A percentile compares a stretch with the other conserved stretches of the same genome.
phyloP scores from a whole-genome alignment of 2,329 filamentous ascomycete species.

The Neocucurbitaria cava region DNA sequence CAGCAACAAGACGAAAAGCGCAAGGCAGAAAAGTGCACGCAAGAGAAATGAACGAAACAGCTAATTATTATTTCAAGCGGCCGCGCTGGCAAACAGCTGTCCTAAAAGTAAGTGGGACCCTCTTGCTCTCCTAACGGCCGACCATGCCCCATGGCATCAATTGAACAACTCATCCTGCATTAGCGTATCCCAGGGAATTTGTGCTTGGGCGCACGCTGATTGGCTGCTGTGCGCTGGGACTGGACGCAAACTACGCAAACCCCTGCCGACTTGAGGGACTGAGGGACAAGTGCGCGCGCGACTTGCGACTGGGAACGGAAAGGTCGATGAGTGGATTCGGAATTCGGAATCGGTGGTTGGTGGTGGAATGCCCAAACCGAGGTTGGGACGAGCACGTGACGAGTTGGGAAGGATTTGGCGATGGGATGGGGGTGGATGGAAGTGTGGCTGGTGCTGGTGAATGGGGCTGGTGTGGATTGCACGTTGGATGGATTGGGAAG shows the following conservation, averaged over 20 bases:
- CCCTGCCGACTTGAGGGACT: constrained; percentile 10
- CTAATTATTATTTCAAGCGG: constrained; percentile 37
- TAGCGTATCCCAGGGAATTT: constrained; percentile 42
- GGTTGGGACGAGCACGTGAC: too few relatives aligned
- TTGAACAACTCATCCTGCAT: constrained; percentile 50
- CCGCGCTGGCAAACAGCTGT: constrained; percentile 24
- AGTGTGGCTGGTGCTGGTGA: background rate
- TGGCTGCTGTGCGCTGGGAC: constrained; percentile 18
- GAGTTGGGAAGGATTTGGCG: constrained; percentile 2
- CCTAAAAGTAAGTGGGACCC: constrained; percentile 25
- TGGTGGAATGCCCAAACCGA: background rate
- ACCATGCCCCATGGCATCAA: constrained; percentile 36
- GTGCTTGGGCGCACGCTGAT: constrained; percentile 23
- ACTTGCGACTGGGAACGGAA: too few relatives aligned
- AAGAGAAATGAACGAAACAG: constrained; percentile 12
- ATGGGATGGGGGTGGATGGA: background rate
- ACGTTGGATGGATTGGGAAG: too few relatives aligned
- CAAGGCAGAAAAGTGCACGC: constrained; percentile 2
- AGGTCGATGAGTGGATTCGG: too few relatives aligned
- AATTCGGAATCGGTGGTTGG: too few relatives aligned
- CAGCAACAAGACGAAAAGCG: background rate
- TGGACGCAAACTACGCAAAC: constrained; percentile 9
- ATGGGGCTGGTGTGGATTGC: background rate
- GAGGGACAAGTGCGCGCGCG: too few relatives aligned
- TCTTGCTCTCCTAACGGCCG: too few relatives aligned